Base-by-base conservation (phyloP, 139 green algal genomes). In the Gonium pectorale region DNA sequence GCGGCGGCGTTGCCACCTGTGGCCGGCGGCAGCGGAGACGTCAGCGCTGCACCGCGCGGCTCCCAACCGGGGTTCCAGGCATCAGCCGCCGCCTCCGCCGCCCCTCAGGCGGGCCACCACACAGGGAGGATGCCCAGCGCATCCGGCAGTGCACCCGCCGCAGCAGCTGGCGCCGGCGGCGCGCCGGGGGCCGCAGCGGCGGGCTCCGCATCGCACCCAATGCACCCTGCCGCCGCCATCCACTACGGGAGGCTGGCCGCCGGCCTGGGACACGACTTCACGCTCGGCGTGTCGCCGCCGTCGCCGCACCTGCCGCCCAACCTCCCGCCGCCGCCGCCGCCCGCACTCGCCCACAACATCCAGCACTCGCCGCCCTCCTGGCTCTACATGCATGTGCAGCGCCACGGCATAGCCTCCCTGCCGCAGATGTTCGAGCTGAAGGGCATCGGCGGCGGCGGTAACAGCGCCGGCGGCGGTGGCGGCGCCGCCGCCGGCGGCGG, bases 361-460 rank as follows among this genome's bases (percentile, higher is more conserved):
- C 86, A 90, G 64, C 86, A 90, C 86, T 90, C 86, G 46, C 86
- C 86, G 27, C 86, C 86, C 2, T 90, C 86, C 1, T 87, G 72
- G 80, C 31, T 63, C 24, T 83, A 71, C 77, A 11, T 5, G 5
- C 37, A 68, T 2, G 46, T 6, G 8, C 44, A 31, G 70, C 68
- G n/a, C n/a, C 29, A 62, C 43, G 27, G 5, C 67, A 54, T 59
- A 5, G 26, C 13, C 67, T 8, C 15, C 35, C n/a, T 72, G 59
- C 60, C 59, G 59, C 72, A 73, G 59, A 19, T 72, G 31, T 73
- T 62, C 60, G 59, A 71, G 40, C 33, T 24, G 6, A 43, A 62
- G 35, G 75, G 29, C 75, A 22, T 51, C 51, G 33, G 29, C 59
- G n/a, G n/a, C n/a, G n/a, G n/a, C n/a, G 27, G 27, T 29, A 15